Conservation (phyloP, 2,329 filamentous ascomycete genomes). For the Apiospora rasikravindrae region DNA sequence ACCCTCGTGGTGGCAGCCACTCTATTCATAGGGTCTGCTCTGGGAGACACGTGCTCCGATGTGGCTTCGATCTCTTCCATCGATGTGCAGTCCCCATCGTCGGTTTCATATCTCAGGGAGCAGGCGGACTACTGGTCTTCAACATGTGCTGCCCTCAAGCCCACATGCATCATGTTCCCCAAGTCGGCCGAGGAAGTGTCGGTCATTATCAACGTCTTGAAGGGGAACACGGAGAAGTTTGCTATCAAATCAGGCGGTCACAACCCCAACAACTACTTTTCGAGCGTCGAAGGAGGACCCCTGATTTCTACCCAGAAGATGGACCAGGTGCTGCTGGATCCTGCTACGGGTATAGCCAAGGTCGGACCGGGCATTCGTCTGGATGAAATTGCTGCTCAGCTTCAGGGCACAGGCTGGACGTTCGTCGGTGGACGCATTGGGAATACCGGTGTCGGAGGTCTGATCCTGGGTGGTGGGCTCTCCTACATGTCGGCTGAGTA, state of each 20-base stretch:
- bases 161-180: slow-evolving; percentile 54
- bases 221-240: slow-evolving; percentile 52
- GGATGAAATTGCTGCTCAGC: slow-evolving; percentile 44
- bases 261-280: slow-evolving; percentile 57
- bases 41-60: slow-evolving; percentile 45
- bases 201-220: slow-evolving; percentile 54
- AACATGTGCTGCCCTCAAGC: slow-evolving; percentile 47
- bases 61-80: slow-evolving; percentile 41
- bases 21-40: slow-evolving; percentile 26
- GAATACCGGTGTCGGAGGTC: slow-evolving; percentile 51
- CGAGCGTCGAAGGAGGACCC: slow-evolving; percentile 54
- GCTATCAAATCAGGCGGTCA: slow-evolving; percentile 65
- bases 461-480: slow-evolving; percentile 59
- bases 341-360: slow-evolving; percentile 43
- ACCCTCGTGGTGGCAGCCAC: not conserved
- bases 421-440: slow-evolving; percentile 51
- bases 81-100: slow-evolving; percentile 40
- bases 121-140: slow-evolving; percentile 52
- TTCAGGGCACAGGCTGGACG: slow-evolving; percentile 49
- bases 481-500: slow-evolving; percentile 57
- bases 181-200: slow-evolving; percentile 57
- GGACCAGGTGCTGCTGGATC: slow-evolving; percentile 46
- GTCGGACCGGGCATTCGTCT: slow-evolving; percentile 54
- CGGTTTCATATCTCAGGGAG: slow-evolving; percentile 43
- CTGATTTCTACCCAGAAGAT: slow-evolving; percentile 54